Conservation (phyloP, 768 basidiomycete species). For the Tylopilus vinaceipallidus region DNA sequence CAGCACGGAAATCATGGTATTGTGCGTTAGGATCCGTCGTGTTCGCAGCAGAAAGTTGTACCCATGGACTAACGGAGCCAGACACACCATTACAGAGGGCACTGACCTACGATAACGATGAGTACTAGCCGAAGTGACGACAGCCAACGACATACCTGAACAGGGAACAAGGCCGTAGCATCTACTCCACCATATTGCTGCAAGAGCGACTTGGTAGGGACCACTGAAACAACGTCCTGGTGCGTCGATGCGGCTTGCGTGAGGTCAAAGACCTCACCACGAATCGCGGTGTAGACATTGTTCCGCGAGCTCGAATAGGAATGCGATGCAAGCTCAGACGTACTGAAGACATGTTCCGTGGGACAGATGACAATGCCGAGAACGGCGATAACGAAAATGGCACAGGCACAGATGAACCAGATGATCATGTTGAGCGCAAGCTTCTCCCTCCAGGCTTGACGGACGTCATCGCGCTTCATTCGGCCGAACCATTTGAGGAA, state of each 20-base stretch:
- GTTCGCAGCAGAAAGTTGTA: constrained; percentile 76
- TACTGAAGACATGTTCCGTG: constrained; percentile 86
- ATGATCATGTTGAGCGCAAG: constrained; percentile 93
- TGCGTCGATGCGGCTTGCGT: constrained; percentile 66
- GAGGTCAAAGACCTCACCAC: constrained; percentile 95
- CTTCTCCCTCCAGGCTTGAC: constrained; percentile 98
- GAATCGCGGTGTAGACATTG: constrained; percentile 77
- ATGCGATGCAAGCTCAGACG: constrained; percentile 71
- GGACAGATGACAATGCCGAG: constrained; percentile 91
- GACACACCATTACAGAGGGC: constrained; percentile 87
- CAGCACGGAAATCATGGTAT: constrained; percentile 96
- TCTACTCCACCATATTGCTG: constrained; percentile 80
- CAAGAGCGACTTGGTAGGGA: constrained; percentile 70
- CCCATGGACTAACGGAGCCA: constrained; percentile 81
- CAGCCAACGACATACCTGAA: constrained; percentile 59
- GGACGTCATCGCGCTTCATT: constrained; percentile 92
- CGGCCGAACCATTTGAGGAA: constrained; percentile 71
- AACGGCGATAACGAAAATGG: constrained; percentile 90
- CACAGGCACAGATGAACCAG: constrained; percentile 88
- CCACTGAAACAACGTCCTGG: constrained; percentile 63
- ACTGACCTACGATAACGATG: constrained; percentile 55
- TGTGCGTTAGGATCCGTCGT: constrained; percentile 68
- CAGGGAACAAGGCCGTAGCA: constrained; percentile 83
- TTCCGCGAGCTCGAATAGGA: constrained; percentile 61
- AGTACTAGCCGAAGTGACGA: neutral